Evolutionary conservation across 177 flowering plant genomes (phyloP).

Genomic region (Telopea speciosissima): DNA sequence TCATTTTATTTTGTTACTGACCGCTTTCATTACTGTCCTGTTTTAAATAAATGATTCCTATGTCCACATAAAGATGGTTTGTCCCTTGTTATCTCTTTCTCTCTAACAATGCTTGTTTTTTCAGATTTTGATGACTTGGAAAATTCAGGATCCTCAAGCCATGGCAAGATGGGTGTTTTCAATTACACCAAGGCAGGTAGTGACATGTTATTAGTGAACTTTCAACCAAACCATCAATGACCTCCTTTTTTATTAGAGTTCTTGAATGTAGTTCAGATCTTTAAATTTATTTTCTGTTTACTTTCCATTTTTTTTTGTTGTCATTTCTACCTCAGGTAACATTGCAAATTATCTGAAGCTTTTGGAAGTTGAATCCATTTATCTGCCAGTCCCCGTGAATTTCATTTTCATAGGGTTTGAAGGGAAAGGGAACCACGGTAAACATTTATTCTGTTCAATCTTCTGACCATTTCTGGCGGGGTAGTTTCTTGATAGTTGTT

Average conservation of each 20-base stretch:
- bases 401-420: conserved; percentile 96
- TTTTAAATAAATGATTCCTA: background rate
- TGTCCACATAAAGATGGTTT: background rate
- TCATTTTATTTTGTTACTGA: background rate
- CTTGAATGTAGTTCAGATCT: background rate
- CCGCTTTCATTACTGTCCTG: background rate
- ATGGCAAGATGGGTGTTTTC: conserved; percentile 30
- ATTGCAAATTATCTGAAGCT: conserved; percentile 78
- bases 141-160: conserved; percentile 29
- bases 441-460: background rate
- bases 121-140: conserved; percentile 83
- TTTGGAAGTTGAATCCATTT: conserved; percentile 76
- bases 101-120: conserved; percentile 1
- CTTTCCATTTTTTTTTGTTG: too few species aligned
- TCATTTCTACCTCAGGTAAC: conserved; percentile 51
- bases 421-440: conserved; percentile 95
- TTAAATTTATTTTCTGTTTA: background rate
- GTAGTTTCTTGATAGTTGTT: background rate
- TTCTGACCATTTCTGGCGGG: conserved; percentile 1
- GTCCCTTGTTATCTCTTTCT: background rate
- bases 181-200: conserved; percentile 90
- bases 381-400: conserved; percentile 90
- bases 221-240: too few species aligned
- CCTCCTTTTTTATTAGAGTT: background rate
- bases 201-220: background rate